Percentiles rank a stretch among this genome's conserved stretches.
phyloP scores from a whole-genome alignment of 805 yeast species.

The Wickerhamiella azyma region DNA sequence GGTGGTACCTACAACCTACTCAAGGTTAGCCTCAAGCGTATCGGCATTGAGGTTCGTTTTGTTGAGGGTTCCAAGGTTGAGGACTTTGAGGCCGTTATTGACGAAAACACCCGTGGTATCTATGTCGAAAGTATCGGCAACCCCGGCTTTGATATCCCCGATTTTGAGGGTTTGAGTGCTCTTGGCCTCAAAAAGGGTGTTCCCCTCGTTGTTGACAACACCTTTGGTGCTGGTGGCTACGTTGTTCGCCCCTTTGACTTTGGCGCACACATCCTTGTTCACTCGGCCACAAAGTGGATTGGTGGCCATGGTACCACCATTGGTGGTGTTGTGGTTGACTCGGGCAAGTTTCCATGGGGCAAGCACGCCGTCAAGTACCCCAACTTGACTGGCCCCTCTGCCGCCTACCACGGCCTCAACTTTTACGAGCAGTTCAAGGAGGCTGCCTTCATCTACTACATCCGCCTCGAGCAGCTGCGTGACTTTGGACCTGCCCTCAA shows the following conservation, averaged over 20 bases:
- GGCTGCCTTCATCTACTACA: constrained; percentile 15
- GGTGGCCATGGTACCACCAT: constrained; percentile 95
- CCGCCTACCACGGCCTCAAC: constrained; percentile 83
- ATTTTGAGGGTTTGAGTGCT: constrained; percentile 60
- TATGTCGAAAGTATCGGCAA: constrained; percentile 86
- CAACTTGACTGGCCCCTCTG: constrained; percentile 79
- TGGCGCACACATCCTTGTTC: constrained; percentile 86
- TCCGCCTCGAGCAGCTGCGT: constrained; percentile 31
- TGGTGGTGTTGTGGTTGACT: constrained; percentile 58
- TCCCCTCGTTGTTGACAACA: constrained; percentile 88
- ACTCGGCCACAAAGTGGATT: constrained; percentile 95
- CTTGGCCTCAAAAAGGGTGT: constrained; percentile 78
- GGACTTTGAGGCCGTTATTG: constrained; percentile 59
- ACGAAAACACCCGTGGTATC: constrained; percentile 76
- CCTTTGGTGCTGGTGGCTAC: constrained; percentile 94
- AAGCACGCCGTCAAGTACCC: constrained; percentile 80
- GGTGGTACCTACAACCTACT: constrained; percentile 97
- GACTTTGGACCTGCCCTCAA: constrained; percentile 82
- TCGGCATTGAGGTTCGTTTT: constrained; percentile 76
- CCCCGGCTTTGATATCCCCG: constrained; percentile 87
- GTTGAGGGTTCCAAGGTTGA: constrained; percentile 68
- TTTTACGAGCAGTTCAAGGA: constrained; percentile 54
- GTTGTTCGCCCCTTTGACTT: constrained; percentile 69
- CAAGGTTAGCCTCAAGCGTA: constrained; percentile 78
- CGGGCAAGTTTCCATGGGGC: constrained; percentile 87